Evolutionary conservation across 208 protist species (phyloP).

Genomic region (Trypanosoma caninum): DNA sequence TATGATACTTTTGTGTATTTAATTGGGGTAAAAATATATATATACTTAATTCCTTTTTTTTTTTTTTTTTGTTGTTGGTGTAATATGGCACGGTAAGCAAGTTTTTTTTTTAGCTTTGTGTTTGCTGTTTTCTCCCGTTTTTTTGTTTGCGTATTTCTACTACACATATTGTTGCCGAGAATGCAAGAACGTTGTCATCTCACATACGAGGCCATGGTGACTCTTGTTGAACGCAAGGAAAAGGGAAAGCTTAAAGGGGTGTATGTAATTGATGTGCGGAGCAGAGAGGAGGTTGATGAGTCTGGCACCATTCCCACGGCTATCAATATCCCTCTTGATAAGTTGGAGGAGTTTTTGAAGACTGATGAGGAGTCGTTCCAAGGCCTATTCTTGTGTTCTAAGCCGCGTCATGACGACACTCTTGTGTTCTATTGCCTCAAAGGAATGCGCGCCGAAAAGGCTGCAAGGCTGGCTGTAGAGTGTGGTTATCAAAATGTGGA

Average conservation of each 20-base stretch:
- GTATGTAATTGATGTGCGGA: slow-evolving; percentile 64
- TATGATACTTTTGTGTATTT: not conserved
- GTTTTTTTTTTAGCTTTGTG: not conserved
- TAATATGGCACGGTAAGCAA: not conserved
- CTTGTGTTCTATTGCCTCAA: slow-evolving; percentile 69
- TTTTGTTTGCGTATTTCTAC: not conserved
- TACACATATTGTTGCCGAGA: not conserved
- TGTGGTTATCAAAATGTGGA: slow-evolving; percentile 58
- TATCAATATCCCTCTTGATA: slow-evolving; percentile 56
- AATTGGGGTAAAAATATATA: not conserved
- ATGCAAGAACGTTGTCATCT: slow-evolving; percentile 35
- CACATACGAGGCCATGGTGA: slow-evolving; percentile 52
- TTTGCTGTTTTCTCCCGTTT: slow-evolving; percentile 2
- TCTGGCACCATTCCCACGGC: slow-evolving; percentile 54
- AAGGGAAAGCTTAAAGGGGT: slow-evolving; percentile 19
- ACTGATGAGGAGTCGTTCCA: slow-evolving; percentile 40
- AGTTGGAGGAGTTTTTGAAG: slow-evolving; percentile 46
- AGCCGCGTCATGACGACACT: slow-evolving; percentile 40
- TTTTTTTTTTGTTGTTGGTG: not conserved
- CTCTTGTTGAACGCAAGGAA: slow-evolving; percentile 46
- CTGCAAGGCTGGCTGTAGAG: slow-evolving; percentile 25
- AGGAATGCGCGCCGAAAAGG: slow-evolving; percentile 54
- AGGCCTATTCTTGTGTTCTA: slow-evolving; percentile 29
- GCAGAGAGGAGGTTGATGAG: slow-evolving; percentile 37
- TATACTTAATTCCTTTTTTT: not conserved